Base-by-base conservation (phyloP, 345 rosid species). In the Hibiscus mutabilis region DNA sequence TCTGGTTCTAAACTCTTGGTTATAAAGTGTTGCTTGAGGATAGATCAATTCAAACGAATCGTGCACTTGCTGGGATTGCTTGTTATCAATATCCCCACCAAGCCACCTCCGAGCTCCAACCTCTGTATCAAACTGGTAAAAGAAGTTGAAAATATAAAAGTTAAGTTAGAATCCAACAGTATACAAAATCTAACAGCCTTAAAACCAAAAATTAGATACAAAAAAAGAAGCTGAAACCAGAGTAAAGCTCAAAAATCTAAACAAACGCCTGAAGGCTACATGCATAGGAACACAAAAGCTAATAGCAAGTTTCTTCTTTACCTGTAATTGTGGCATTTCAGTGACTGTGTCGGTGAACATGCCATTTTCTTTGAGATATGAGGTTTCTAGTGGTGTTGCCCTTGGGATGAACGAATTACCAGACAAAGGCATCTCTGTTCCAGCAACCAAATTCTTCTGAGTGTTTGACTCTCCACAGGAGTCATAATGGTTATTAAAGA, bases 261-360 rank as follows among this genome's bases (percentile, higher is more conserved):
- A 16, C 42, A 44, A 56, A 51, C 4, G 16, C 29, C 19, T 53
- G 55, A 33, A 52, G 18, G n/a, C 33, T 29, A 33, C 14, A 22
- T 44, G 31, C 22, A 18, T 19, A 15, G 66, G 52, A 74, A 7
- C n/a, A 60, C 19, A 31, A 55, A 56, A 73, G 56, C 63, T 29
- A 51, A 0, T 31, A 8, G 22, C 8, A 35, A 22, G 19, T 59
- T 5, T 9, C 18, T 16, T 15, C 7, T 33, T 21, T 76, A 89
- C 92, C 96, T 78, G 86, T 69, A 62, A 6, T 73, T 71, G 78
- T 19, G 79, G 29, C 76, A 76, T 76, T n/a, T 76, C 87, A 46
- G 66, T 59, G 78, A 42, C 68, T 12, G 69, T 57, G 62, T 67
- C 72, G 55, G 35, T 47, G 73, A 44, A 68, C 35, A 35, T 19